Base-by-base conservation (phyloP, 78 protist species). In the Pelomyxa schiedti region DNA sequence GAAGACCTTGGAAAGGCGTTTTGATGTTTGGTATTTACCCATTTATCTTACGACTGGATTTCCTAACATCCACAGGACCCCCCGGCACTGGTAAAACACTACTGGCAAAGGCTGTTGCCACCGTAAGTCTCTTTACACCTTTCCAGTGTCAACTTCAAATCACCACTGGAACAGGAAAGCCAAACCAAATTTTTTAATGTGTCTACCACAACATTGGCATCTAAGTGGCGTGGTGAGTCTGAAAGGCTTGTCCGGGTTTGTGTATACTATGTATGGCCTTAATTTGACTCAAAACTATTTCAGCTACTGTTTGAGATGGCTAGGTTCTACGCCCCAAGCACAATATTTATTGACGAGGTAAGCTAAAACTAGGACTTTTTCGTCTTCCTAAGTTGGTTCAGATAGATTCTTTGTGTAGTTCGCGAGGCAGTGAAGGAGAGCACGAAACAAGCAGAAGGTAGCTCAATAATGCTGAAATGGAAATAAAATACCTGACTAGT, bases 21-120 rank as follows among this genome's bases (percentile, higher is more conserved):
- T 76, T 93, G 52, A 53, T 93, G 79, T 84, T 75, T 37, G 97
- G n/a, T n/a, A n/a, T n/a, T n/a, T n/a, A n/a, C n/a, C n/a, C n/a
- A n/a, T n/a, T n/a, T n/a, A n/a, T n/a, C n/a, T n/a, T n/a, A n/a
- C n/a, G n/a, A n/a, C n/a, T n/a, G n/a, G n/a, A n/a, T n/a, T n/a
- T n/a, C n/a, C n/a, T n/a, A n/a, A n/a, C n/a, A n/a, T n/a, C n/a
- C n/a, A n/a, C n/a, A n/a, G n/a, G 97, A 0, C 96, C 96, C 2
- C 94, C 94, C 0, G 96, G 96, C 2, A 90, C 94, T 0, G 96
- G 96, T 28, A 93, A 93, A 74, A 92, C 95, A 29, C 0, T 92
- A 75, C 90, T 92, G 9, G 95, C 95, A 8, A 92, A 92, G 73
- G 95, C 95, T 0, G 93, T 92, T 4, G 95, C 95, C 1, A 83